phyloP scores from a whole-genome alignment of 192 early-diverging fungal species.

The Entomortierella lignicola region DNA sequence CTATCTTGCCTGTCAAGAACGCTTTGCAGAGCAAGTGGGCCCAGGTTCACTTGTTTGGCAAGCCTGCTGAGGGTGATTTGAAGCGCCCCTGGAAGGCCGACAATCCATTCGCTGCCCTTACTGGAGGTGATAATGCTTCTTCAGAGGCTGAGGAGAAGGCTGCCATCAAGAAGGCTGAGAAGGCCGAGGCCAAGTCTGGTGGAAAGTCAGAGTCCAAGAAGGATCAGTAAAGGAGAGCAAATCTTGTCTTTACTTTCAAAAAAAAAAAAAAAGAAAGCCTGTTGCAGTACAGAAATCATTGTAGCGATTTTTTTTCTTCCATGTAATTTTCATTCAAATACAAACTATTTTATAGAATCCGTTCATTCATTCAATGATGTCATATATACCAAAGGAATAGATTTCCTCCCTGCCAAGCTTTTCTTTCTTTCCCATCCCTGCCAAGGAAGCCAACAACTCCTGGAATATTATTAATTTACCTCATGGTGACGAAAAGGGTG shows the following conservation, averaged over 20 bases:
- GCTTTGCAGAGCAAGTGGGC: constrained; percentile 77
- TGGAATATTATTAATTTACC: too few species aligned
- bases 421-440: neutral
- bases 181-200: constrained; percentile 52
- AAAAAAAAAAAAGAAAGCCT: neutral
- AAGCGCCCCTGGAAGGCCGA: constrained; percentile 87
- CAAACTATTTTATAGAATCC: neutral
- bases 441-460: neutral
- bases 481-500: too few species aligned
- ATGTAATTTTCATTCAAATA: too few species aligned
- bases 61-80: constrained; percentile 81
- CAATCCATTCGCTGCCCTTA: constrained; percentile 75
- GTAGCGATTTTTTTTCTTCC: too few species aligned
- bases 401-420: neutral
- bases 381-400: too few species aligned
- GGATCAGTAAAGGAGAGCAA: constrained; percentile 23
- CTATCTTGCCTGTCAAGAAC: constrained; percentile 80
- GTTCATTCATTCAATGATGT: too few species aligned
- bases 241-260: neutral
- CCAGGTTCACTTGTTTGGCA: constrained; percentile 82
- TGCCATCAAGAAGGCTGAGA: constrained; percentile 67
- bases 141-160: constrained; percentile 63
- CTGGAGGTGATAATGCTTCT: constrained; percentile 41
- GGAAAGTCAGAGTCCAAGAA: constrained; percentile 50
- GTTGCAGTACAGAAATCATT: neutral